Evolutionary conservation across 306 rosid species (phyloP).

Genomic region (Vigna hirtella): DNA sequence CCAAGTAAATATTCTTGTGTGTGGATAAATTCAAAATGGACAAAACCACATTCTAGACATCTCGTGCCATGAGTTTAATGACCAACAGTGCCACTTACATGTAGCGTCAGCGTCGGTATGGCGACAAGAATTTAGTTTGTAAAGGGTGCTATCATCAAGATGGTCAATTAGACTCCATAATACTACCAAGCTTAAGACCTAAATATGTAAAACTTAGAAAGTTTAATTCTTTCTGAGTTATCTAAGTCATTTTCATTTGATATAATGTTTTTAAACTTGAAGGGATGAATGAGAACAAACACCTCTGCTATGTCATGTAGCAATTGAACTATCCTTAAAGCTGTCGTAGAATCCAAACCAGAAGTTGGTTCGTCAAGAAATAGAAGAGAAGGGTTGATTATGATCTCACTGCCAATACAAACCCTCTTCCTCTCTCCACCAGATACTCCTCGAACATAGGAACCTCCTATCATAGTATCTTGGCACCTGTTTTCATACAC

Average conservation of each 20-base stretch:
- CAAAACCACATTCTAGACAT: neutral
- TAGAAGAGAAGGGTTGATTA: constrained; percentile 89
- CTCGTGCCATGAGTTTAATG: neutral
- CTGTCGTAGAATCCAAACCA: constrained; percentile 98
- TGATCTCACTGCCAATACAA: constrained; percentile 88
- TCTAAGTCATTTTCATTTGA: neutral
- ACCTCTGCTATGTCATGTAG: constrained; percentile 96
- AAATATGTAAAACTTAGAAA: neutral
- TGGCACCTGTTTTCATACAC: constrained; percentile 72
- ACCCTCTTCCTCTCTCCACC: constrained; percentile 99
- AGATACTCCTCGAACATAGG: constrained; percentile 90
- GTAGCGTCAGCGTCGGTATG: neutral
- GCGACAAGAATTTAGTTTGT: neutral
- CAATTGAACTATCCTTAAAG: constrained; percentile 89
- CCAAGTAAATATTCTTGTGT: neutral
- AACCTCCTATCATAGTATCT: constrained; percentile 96
- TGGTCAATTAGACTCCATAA: constrained; percentile 7
- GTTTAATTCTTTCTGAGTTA: neutral
- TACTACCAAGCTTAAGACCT: too few species aligned
- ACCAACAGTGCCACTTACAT: neutral
- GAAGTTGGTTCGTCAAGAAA: constrained; percentile 98
- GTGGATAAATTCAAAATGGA: neutral
- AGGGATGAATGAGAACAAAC: constrained; percentile 27
- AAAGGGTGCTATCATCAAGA: neutral
- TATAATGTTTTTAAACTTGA: neutral